Base-by-base conservation (phyloP, 129 eudicot species). In the Arctium minus region DNA sequence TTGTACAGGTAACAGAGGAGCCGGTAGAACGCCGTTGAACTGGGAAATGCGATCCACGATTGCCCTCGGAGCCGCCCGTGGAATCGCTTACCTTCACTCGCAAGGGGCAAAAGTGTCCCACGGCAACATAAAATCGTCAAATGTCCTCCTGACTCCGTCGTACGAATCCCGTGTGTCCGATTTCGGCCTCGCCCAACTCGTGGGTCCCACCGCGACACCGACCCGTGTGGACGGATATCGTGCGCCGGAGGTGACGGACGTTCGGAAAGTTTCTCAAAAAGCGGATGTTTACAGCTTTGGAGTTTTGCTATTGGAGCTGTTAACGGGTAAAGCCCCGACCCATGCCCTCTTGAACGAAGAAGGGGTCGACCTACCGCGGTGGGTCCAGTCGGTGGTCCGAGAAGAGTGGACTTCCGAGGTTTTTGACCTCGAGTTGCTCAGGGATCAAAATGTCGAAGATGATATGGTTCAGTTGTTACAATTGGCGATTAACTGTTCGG, bases 111-210 rank as follows among this genome's bases (percentile, higher is more conserved):
- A 88, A 10, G 48, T 80, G 38, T 87, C 96, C 69, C 96, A 91
- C 60, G 93, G 96, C 70, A 89, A 87, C 89, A 91, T 91, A 38
- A 91, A 89, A 80, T 87, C 96, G 31, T 91, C 96, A 17, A 91
- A 91, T 74, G 50, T 91, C 82, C 96, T 91, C 83, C 87, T 91
- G 36, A 83, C 93, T n/a, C 82, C 87, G 64, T 78, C 88, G 2
- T 91, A 89, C 37, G 93, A 89, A 73, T 81, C 96, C 38, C 93
- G 93, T 37, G 96, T 91, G 13, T 91, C 96, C 8, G 96, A 91
- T 50, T 87, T 81, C 30, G 93, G 96, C 29, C 89, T 89, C 8
- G 88, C 90, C 44, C 93, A 89, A 71, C 88, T 91, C 29, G 87
- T 82, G 27, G 91, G 86, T 15, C 88, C 93, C 9, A 30, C 76